Conservation (phyloP, 805 yeast species). For the Yarrowia sp. region DNA sequence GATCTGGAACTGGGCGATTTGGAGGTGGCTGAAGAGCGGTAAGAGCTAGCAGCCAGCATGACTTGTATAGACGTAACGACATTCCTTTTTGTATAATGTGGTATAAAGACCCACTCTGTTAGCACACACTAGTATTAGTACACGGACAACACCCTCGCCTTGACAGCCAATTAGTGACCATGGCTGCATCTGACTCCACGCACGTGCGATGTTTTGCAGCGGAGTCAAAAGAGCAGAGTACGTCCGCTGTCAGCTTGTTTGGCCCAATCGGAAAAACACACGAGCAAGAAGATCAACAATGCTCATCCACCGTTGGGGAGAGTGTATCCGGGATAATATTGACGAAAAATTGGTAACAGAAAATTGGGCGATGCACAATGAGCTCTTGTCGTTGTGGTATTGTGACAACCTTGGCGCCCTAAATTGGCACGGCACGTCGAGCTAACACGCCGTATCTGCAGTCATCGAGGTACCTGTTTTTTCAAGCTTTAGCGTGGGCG, state of each 20-base stretch:
- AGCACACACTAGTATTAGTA: too few species aligned
- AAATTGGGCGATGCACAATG: too few species aligned
- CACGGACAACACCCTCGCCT: too few species aligned
- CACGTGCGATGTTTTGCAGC: constrained; percentile 5
- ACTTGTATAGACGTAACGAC: too few species aligned
- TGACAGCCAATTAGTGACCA: too few species aligned
- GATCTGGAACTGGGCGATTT: constrained; percentile 10
- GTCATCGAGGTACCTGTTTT: not conserved
- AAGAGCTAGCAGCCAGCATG: not conserved
- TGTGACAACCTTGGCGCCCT: too few species aligned
- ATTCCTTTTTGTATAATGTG: too few species aligned
- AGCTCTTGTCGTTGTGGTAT: too few species aligned
- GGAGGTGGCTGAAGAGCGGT: not conserved
- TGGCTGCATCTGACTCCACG: not conserved
- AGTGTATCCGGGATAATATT: too few species aligned
- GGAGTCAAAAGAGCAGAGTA: not conserved
- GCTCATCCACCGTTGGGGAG: not conserved
- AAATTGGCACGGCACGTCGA: constrained; percentile 4
- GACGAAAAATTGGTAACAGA: too few species aligned
- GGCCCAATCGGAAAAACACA: not conserved
- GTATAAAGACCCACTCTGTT: too few species aligned
- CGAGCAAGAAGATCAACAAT: not conserved
- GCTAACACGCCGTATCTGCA: constrained; percentile 4
- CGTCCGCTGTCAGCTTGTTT: constrained; percentile 3
- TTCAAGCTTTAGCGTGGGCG: not conserved